A percentile compares a stretch with the other conserved stretches of the same genome.
phyloP scores from a whole-genome alignment of 1,284 basidiomycete genomes.

The Leccinum angustisporum region DNA sequence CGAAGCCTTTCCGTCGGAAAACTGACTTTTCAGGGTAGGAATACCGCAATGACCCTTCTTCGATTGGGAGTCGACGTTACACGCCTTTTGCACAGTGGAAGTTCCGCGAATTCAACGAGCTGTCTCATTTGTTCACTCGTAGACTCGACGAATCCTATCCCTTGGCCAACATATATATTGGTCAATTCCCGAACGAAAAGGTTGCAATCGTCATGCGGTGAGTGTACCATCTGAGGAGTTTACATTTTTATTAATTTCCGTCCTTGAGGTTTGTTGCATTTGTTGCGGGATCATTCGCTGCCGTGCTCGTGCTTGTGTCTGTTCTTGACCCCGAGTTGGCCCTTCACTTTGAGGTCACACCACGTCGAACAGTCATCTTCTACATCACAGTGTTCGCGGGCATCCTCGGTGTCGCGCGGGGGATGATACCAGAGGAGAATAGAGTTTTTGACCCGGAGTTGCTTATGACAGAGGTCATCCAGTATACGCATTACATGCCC shows the following conservation, averaged over 20 bases:
- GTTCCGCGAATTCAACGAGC: slow-evolving; percentile 98
- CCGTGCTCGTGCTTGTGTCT: slow-evolving; percentile 88
- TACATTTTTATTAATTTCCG: background rate
- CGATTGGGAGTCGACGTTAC: slow-evolving; percentile 89
- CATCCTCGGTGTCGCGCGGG: slow-evolving; percentile 84
- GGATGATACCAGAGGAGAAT: slow-evolving; percentile 96
- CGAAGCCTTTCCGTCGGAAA: background rate
- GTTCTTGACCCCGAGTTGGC: slow-evolving; percentile 91
- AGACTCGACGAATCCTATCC: slow-evolving; percentile 88
- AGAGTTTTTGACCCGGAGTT: slow-evolving; percentile 91
- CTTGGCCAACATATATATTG: slow-evolving; percentile 91
- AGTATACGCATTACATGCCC: slow-evolving; percentile 95
- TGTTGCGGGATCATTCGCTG: slow-evolving; percentile 93
- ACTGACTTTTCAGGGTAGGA: slow-evolving; percentile 56
- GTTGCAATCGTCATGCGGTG: slow-evolving; percentile 87
- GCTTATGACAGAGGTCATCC: slow-evolving; percentile 87
- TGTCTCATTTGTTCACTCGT: slow-evolving; percentile 89
- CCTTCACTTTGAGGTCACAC: slow-evolving; percentile 92
- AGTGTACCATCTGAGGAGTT: slow-evolving; percentile 22
- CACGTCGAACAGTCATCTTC: slow-evolving; percentile 90
- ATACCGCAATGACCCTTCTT: slow-evolving; percentile 97
- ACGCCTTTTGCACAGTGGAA: slow-evolving; percentile 97
- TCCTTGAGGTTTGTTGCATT: slow-evolving; percentile 79
- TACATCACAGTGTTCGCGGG: slow-evolving; percentile 89
- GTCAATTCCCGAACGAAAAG: slow-evolving; percentile 96